Evolutionary conservation across 2,329 filamentous ascomycete species (phyloP).

Genomic region (Epichloe uncinata): DNA sequence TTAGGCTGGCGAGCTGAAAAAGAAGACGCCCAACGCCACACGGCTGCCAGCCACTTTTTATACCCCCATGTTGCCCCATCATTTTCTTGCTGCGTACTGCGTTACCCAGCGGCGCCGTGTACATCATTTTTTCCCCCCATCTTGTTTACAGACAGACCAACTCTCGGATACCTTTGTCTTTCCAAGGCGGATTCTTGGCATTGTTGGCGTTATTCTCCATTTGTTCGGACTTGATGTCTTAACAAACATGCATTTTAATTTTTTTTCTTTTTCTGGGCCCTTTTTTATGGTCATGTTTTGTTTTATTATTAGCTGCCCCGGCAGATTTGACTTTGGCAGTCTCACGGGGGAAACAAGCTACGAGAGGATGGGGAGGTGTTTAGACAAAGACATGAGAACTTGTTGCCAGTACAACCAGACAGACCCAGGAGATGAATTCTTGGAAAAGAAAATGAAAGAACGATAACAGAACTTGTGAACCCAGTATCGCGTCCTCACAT

Average conservation of each 20-base stretch:
- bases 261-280: not conserved
- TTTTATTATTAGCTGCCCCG: not conserved
- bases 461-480: not conserved
- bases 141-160: constrained; percentile 4
- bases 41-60: not conserved
- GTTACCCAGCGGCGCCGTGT: constrained; percentile 11
- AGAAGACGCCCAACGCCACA: not conserved
- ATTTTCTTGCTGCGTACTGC: not conserved
- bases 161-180: constrained; percentile 11
- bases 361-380: not conserved
- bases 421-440: not conserved
- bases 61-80: not conserved
- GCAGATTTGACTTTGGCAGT: constrained; percentile 4
- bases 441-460: not conserved
- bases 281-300: not conserved
- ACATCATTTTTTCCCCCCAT: constrained; percentile 7
- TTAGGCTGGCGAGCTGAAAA: not conserved
- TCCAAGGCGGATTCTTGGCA: constrained; percentile 12
- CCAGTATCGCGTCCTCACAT: not conserved
- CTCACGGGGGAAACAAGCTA: not conserved
- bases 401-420: constrained; percentile 1
- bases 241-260: not conserved
- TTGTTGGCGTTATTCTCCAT: constrained; percentile 14
- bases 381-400: constrained; percentile 3
- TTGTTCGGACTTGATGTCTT: not conserved